A percentile compares a stretch with the other conserved stretches of the same genome.
These are phyloP conservation scores for Apophysomyces variabilis DNA, from an alignment of 371 early-diverging fungal genomes.

Conservation along the genomic window DNA sequence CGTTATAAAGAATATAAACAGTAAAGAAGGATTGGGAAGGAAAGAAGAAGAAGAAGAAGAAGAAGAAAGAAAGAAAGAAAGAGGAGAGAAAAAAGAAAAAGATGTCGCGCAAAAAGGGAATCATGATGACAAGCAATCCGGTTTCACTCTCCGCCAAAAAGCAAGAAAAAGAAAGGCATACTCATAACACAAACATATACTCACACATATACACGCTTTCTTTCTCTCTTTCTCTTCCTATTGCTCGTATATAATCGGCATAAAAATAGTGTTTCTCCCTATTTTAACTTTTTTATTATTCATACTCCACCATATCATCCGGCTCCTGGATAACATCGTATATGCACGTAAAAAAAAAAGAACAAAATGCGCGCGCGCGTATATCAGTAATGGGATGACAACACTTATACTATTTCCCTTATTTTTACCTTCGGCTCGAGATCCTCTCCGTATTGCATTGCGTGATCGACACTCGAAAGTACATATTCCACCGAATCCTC, in stretches of 20 bases:
- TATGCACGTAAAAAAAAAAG: not conserved
- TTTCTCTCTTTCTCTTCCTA: not conserved
- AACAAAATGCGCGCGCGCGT: conserved; percentile 3
- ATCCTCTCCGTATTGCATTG: conserved; percentile 98
- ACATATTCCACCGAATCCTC: conserved; percentile 92
- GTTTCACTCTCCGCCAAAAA: not conserved
- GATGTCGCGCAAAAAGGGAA: not conserved
- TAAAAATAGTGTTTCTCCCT: conserved; percentile 2
- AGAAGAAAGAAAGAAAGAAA: not conserved
- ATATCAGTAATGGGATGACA: not conserved
- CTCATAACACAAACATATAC: not conserved
- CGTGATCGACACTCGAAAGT: conserved; percentile 90
- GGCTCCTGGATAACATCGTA: conserved; percentile 36
- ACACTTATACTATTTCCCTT: conserved; percentile 1
- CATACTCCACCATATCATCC: conserved; percentile 42
- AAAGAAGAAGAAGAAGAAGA: not conserved
- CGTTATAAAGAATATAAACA: not conserved
- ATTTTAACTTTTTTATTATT: conserved; percentile 21
- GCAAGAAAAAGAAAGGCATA: not conserved
- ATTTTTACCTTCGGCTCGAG: conserved; percentile 83
- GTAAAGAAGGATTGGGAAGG: not conserved
- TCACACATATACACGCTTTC: no score
- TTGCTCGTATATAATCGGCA: not conserved
- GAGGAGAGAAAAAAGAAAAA: not conserved
- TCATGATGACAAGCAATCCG: not conserved